Base-by-base conservation (phyloP, 192 early-diverging fungal species). In the Coemansia sp. region DNA sequence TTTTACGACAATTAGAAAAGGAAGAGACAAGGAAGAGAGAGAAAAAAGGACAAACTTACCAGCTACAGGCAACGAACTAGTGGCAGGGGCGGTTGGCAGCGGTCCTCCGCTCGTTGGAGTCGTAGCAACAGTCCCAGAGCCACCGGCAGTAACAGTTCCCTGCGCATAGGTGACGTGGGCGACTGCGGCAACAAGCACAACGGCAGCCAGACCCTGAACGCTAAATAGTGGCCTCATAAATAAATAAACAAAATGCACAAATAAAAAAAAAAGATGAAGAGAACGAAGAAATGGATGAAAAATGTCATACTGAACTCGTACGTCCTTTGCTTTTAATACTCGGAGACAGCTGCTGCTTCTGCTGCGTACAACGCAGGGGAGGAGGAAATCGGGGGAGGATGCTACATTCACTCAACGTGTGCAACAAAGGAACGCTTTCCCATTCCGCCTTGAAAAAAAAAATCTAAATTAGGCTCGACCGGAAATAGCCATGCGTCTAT, bases 391-490 rank as follows among this genome's bases (percentile, higher is more conserved):
- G n/a, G n/a, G n/a, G n/a, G n/a, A n/a, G n/a, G n/a, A n/a, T n/a
- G n/a, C n/a, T n/a, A n/a, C n/a, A n/a, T 20, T 24, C 46, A 11
- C 46, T 24, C 46, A 47, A 32, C 49, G 49, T 15, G 17, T 45
- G 20, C n/a, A n/a, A n/a, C n/a, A n/a, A n/a, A n/a, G n/a, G n/a
- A 35, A 7, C 32, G 32, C 32, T 35, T 35, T 35, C 32, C 7
- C 32, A 35, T 35, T 35, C 32, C 2, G 4, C 2, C 32, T 35
- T 7, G n/a, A n/a, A n/a, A n/a, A n/a, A n/a, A 25, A 53, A 53
- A 53, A 31, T 54, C 51, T 54, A 54, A 54, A 32, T 54, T 54
- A 32, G 51, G 51, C 27, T n/a, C 51, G 29, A 25, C 29, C 51
- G 17, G 51, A 54, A 54, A 54, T 54, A 54, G 51, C 29, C 25